A percentile compares a stretch with the other conserved stretches of the same genome.
phyloP scores from a whole-genome alignment of 257 asterid species.

The Capsicum rhomboideum region DNA sequence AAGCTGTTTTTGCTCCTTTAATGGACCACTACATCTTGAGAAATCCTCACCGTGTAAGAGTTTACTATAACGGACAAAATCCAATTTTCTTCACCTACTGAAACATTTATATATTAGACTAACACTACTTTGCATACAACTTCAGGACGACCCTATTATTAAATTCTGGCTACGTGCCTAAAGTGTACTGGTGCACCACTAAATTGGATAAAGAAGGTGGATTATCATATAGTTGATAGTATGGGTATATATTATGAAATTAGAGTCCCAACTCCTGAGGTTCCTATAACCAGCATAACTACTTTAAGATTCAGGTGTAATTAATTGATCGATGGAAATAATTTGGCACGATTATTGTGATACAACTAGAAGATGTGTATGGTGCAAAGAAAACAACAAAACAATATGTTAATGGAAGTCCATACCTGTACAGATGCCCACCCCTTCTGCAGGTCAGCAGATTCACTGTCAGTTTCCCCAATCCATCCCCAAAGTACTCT shows the following conservation, averaged over 20 bases:
- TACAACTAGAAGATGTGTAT: background rate
- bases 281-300: background rate
- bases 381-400: background rate
- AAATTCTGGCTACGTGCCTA: background rate
- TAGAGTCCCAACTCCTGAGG: background rate
- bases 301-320: background rate
- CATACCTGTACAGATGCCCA: conserved; percentile 71
- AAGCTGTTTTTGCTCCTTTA: conserved; percentile 88
- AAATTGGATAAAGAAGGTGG: background rate
- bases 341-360: background rate
- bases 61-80: background rate
- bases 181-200: background rate
- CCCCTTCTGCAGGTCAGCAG: conserved; percentile 49
- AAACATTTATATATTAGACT: background rate
- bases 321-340: background rate
- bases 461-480: conserved; percentile 59
- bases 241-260: background rate
- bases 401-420: background rate
- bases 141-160: background rate
- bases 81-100: background rate
- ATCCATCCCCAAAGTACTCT: conserved; percentile 83
- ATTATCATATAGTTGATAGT: background rate
- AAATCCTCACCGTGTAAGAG: conserved; percentile 68
- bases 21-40: conserved; percentile 70
- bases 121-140: background rate